These are phyloP conservation scores for Dothiorella sarmentorum DNA, from an alignment of 2,329 filamentous ascomycete genomes.

Conservation along the genomic window DNA sequence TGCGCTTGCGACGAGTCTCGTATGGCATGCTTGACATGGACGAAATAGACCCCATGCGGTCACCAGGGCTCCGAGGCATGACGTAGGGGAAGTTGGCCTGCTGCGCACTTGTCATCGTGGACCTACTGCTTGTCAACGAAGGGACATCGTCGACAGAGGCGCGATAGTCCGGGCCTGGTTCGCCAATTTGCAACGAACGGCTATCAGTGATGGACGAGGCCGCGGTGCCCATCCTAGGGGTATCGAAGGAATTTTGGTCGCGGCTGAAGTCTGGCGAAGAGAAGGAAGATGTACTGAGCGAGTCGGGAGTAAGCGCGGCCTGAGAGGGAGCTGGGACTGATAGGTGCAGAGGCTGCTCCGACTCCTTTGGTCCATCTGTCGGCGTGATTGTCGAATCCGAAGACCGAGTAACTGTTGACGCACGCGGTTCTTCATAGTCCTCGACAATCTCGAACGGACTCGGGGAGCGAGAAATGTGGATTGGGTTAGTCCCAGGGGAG, in stretches of 20 bases:
- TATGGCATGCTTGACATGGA: constrained; percentile 38
- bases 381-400: constrained; percentile 47
- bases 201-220: constrained; percentile 72
- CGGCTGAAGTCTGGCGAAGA: constrained; percentile 63
- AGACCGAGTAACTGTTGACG: constrained; percentile 48
- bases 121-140: constrained; percentile 71
- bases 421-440: constrained; percentile 47
- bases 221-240: constrained; percentile 69
- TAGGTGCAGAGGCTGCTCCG: constrained; percentile 36
- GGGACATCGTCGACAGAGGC: constrained; percentile 72
- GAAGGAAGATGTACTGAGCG: constrained; percentile 54
- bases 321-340: constrained; percentile 38
- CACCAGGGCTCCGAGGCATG: constrained; percentile 42
- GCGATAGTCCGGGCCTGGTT: constrained; percentile 67
- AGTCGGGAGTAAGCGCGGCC: constrained; percentile 63
- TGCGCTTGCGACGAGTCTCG: constrained; percentile 64
- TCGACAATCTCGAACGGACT: constrained; percentile 45
- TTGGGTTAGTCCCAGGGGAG: neutral
- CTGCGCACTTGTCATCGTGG: constrained; percentile 68
- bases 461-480: constrained; percentile 21
- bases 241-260: constrained; percentile 62
- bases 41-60: constrained; percentile 40
- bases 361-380: constrained; percentile 33
- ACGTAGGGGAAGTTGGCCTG: constrained; percentile 44
- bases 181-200: constrained; percentile 68